Evolutionary conservation across 2,329 filamentous ascomycete species (phyloP), one percentile per base, ranked within the genome.

Genomic region (Ceratocystis variospora): DNA sequence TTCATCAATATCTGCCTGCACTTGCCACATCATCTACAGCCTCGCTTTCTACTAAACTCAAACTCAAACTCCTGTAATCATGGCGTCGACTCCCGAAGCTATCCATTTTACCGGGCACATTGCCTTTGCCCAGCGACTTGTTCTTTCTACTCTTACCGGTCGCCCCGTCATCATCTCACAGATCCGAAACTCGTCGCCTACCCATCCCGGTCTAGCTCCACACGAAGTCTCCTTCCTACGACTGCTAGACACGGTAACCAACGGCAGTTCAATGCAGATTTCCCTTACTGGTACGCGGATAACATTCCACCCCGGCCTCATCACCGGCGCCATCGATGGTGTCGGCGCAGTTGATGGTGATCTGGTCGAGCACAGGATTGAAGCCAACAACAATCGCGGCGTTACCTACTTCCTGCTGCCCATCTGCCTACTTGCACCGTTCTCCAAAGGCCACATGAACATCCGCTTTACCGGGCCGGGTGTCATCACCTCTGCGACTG

Each of bases 221-320:
- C 88, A 96, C 78, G 94, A 99, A 77, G 87, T 97, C 72, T 97
- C 94, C 61, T 93, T 99, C 76, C 83, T 99, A 41, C 92, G 94
- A 67, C 88, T 99, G 19, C 86, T 99, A 73, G 94, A 97, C 76
- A 83, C 90, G 71, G 82, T 99, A 72, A 99, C 94, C 73, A 99
- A 99, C 80, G 94, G 94, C 77, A 89, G 89, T 67, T 86, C 88
- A 66, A 90, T 97, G 78, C 92, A 96, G 73, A 96, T 99, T 71
- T 96, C 91, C 10, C 94, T 96, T 78, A 96, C 91, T 1, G 94
- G 94, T 73, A 97, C 94, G 0, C 92, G 90, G 0, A 83, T 99
- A 66, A 87, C 92, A 46, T 99, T 95, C 77, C 88, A 89, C 70
- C 94, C 94, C 0, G 94, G 94, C 45, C 80, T 99, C 50, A 95